These are phyloP conservation scores for Platanthera guangdongensis DNA, from an alignment of 106 monocot genomes.

Conservation along the genomic window DNA sequence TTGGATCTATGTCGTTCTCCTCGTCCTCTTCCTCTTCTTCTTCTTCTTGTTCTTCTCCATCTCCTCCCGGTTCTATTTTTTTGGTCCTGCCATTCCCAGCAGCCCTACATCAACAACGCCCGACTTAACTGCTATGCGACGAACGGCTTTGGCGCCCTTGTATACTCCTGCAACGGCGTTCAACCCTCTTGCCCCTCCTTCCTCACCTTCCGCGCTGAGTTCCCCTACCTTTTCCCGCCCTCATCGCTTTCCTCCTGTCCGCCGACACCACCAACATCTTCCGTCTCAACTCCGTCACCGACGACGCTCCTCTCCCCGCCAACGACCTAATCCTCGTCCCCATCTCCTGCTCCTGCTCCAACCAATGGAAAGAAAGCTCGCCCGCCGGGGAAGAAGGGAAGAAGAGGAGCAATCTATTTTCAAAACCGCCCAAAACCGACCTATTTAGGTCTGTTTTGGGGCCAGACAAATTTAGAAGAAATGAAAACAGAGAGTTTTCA, in stretches of 20 bases:
- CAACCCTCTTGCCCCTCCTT: too few relatives aligned
- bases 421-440: too few relatives aligned
- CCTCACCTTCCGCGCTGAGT: too few relatives aligned
- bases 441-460: too few relatives aligned
- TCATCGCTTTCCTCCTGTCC: conserved; percentile 53
- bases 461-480: too few relatives aligned
- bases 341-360: conserved; percentile 35
- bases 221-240: conserved; percentile 30
- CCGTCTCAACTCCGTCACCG: conserved; percentile 31
- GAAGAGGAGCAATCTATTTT: too few relatives aligned
- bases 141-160: too few relatives aligned
- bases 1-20: neutral
- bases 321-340: conserved; percentile 37
- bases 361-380: too few relatives aligned
- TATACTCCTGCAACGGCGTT: too few relatives aligned
- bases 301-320: conserved; percentile 18
- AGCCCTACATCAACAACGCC: conserved; percentile 56
- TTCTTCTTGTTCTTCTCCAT: conserved; percentile 5
- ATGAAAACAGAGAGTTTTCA: too few relatives aligned
- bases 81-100: conserved; percentile 25
- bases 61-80: conserved; percentile 8
- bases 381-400: too few relatives aligned
- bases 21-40: neutral
- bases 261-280: conserved; percentile 28
- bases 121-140: too few relatives aligned